Base-by-base conservation (phyloP, 768 basidiomycete species). In the Paxillus ammoniavirescens region DNA sequence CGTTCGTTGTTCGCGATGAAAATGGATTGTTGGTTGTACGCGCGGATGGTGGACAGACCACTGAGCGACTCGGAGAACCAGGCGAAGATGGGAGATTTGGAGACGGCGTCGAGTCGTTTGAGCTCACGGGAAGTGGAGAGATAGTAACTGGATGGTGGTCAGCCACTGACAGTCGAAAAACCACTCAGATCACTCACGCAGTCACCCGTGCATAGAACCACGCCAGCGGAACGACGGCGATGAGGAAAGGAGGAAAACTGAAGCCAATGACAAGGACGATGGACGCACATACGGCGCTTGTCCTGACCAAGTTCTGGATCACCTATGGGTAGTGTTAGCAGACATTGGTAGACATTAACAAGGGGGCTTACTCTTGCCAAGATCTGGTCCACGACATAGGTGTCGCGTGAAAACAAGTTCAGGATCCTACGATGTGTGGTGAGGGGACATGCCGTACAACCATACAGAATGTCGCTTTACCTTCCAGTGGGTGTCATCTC, bases 321-420 rank as follows among this genome's bases (percentile, higher is more conserved):
- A 91, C 67, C 75, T 77, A 28, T 28, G 14, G 5, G 8, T 1
- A 13, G 7, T 5, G 44, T 63, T 3, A 62, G 35, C 5, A 54
- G 30, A 31, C 35, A n/a, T 3, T 23, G 0, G 3, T 4, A 2
- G 4, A 38, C 1, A 1, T 23, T 7, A 4, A n/a, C 42, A 2
- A 14, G 3, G 2, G 37, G 18, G 59, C 73, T 44, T 50, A 75
- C 87, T 30, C 88, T 78, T 5, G 83, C 84, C 18, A 97, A 80
- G 8, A 92, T 74, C 63, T 92, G 87, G 72, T 97, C 94, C 15
- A 96, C 81, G 28, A 89, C 87, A 62, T 90, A 91, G 14, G 81
- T 84, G 61, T 98, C 96, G 2, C 93, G 83, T 3, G 91, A 91
- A 71, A 98, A 98, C 26, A 97, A 69, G 69, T 97, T 98, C 48